Percentiles rank a stretch among this genome's conserved stretches.
Evolutionary conservation across 768 basidiomycete genomes (phyloP).

Genomic region (Lanmaoa rubissima): DNA sequence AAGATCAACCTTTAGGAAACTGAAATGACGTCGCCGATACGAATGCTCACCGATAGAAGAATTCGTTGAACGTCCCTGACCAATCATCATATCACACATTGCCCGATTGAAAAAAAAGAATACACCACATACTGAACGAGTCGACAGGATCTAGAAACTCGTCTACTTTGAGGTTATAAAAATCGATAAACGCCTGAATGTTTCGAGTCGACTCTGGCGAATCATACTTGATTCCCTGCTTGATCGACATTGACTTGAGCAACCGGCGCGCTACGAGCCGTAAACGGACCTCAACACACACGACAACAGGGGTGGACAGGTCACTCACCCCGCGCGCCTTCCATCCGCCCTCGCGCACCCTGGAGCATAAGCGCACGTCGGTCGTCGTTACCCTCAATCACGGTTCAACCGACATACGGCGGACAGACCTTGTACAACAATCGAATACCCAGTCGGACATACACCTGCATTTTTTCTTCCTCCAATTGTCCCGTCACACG

Average conservation of each 20-base stretch:
- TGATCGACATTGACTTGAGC: conserved; percentile 86
- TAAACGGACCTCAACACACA: conserved; percentile 2
- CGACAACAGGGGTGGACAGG: not conserved
- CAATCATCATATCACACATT: not conserved
- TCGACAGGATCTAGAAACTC: conserved; percentile 83
- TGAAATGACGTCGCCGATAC: not conserved
- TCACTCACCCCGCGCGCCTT: conserved; percentile 73
- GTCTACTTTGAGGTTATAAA: conserved; percentile 78
- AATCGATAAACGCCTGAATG: conserved; percentile 85
- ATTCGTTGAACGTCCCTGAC: conserved; percentile 87
- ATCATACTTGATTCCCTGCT: conserved; percentile 94
- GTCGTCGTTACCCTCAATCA: not conserved
- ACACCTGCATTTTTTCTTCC: conserved; percentile 98
- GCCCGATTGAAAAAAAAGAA: not conserved
- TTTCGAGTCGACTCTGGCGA: conserved; percentile 79
- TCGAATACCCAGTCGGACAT: conserved; percentile 90
- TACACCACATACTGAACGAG: conserved; percentile 68
- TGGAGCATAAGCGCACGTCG: conserved; percentile 23
- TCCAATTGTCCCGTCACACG: conserved; percentile 86
- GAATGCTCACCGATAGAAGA: conserved; percentile 70
- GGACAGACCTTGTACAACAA: conserved; percentile 74
- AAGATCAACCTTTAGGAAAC: not conserved
- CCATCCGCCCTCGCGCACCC: conserved; percentile 87
- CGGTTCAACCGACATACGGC: not conserved
- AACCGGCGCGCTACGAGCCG: conserved; percentile 63